A percentile compares a stretch with the other conserved stretches of the same genome.
Conservation (phyloP, 352 stramenopile genomes). For the Blastocystis sp. region DNA sequence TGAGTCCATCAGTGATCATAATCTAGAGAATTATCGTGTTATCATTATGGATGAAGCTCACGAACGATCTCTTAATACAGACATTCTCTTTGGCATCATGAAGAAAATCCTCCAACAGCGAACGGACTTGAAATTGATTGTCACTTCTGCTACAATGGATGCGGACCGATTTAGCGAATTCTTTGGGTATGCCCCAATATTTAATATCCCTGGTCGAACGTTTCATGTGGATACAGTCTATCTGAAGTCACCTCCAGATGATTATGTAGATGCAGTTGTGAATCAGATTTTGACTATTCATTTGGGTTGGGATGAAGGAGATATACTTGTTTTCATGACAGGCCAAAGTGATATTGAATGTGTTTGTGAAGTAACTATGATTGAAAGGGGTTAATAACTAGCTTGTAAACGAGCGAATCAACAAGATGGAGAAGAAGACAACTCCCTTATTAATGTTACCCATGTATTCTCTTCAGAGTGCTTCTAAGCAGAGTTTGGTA, state of each 20-base stretch:
- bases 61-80: constrained; percentile 87
- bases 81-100: constrained; percentile 88
- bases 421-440: constrained; percentile 76
- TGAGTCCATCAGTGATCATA: constrained; percentile 86
- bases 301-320: constrained; percentile 84
- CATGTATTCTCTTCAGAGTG: constrained; percentile 97
- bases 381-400: constrained; percentile 71
- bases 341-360: constrained; percentile 98
- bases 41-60: constrained; percentile 91
- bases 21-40: constrained; percentile 81
- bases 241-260: constrained; percentile 87
- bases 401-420: constrained; percentile 61
- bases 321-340: constrained; percentile 99
- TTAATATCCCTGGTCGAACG: constrained; percentile 86
- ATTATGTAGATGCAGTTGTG: constrained; percentile 95
- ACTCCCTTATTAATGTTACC: constrained; percentile 91
- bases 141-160: constrained; percentile 92
- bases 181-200: constrained; percentile 90
- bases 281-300: constrained; percentile 97
- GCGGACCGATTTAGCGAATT: constrained; percentile 92
- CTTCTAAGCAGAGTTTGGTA: constrained; percentile 84
- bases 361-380: constrained; percentile 84
- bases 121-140: constrained; percentile 84
- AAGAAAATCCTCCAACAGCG: constrained; percentile 83
- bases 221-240: constrained; percentile 82